Evolutionary conservation across 1,139 yeast species (phyloP).

Genomic region (Nakaseomyces uthaithaninus): DNA sequence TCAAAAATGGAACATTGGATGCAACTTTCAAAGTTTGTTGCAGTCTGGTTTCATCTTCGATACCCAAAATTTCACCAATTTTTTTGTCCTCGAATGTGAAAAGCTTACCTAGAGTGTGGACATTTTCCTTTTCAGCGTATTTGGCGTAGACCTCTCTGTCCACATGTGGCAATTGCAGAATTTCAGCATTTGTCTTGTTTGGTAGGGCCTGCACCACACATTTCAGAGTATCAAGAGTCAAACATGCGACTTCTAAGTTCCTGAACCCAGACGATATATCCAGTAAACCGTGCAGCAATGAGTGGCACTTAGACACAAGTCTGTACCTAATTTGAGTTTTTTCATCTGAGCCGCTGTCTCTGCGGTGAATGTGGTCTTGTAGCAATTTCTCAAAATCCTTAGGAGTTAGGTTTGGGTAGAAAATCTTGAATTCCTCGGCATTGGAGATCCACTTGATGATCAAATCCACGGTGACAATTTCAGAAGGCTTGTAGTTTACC

Average conservation of each 20-base stretch:
- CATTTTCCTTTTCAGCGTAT: conserved; percentile 36
- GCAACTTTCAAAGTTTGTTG: conserved; percentile 53
- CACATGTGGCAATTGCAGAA: conserved; percentile 76
- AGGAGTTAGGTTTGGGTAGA: conserved; percentile 39
- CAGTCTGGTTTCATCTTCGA: conserved; percentile 41
- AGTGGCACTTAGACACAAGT: conserved; percentile 57
- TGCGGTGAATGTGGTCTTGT: conserved; percentile 50
- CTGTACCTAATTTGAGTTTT: conserved; percentile 42
- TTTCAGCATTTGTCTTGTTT: conserved; percentile 48
- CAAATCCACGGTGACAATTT: conserved; percentile 49
- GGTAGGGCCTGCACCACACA: conserved; percentile 74
- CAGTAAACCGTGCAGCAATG: conserved; percentile 60
- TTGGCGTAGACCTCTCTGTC: conserved; percentile 33
- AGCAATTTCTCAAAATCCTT: conserved; percentile 46
- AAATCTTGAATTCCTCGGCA: conserved; percentile 52
- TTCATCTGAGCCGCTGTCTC: conserved; percentile 31
- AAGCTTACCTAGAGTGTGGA: conserved; percentile 60
- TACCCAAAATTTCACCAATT: conserved; percentile 50
- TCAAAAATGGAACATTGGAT: conserved; percentile 56
- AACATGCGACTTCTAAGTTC: conserved; percentile 53
- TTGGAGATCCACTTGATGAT: conserved; percentile 55
- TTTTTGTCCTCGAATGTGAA: conserved; percentile 50
- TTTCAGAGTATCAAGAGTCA: conserved; percentile 62
- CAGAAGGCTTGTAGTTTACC: conserved; percentile 71
- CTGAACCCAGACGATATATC: conserved; percentile 80